Conservation (phyloP, 2,329 filamentous ascomycete genomes). For the Myriosclerotinia duriaeana region DNA sequence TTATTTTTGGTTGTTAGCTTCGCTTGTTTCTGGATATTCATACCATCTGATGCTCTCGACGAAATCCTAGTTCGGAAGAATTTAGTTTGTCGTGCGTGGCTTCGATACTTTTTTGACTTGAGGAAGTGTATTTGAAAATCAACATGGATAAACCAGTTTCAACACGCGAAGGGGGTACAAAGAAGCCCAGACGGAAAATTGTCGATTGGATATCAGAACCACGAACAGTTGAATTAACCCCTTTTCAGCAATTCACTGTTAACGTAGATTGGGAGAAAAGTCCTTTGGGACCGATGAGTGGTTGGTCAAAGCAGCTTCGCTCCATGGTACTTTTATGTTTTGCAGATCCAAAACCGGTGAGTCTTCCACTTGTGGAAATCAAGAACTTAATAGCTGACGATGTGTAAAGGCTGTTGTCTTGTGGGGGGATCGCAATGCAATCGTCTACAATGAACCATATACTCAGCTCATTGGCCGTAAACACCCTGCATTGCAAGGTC, state of each 20-base stretch:
- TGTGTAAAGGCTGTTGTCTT: constrained; percentile 61
- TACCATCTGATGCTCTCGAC: neutral
- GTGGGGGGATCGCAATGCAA: constrained; percentile 65
- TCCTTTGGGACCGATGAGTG: constrained; percentile 65
- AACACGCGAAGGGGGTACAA: neutral
- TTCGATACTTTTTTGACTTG: neutral
- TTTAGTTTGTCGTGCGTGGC: too few species aligned
- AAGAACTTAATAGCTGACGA: neutral
- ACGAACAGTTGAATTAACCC: constrained; percentile 24
- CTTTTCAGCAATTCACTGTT: constrained; percentile 38
- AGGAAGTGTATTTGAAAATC: neutral
- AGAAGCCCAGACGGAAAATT: constrained; percentile 19
- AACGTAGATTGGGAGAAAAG: constrained; percentile 69
- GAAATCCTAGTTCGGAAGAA: neutral
- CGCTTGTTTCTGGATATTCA: neutral
- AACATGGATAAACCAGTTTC: constrained; percentile 1
- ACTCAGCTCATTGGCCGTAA: constrained; percentile 70
- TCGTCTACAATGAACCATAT: constrained; percentile 72
- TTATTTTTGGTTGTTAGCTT: neutral
- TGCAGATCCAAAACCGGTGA: constrained; percentile 64
- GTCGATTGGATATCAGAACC: constrained; percentile 34
- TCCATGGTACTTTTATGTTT: constrained; percentile 78
- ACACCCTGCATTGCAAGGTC: constrained; percentile 67
- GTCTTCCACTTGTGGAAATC: neutral
- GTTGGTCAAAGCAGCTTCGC: constrained; percentile 69